phyloP scores from a whole-genome alignment of 768 basidiomycete genomes.

The Lactarius indigo region DNA sequence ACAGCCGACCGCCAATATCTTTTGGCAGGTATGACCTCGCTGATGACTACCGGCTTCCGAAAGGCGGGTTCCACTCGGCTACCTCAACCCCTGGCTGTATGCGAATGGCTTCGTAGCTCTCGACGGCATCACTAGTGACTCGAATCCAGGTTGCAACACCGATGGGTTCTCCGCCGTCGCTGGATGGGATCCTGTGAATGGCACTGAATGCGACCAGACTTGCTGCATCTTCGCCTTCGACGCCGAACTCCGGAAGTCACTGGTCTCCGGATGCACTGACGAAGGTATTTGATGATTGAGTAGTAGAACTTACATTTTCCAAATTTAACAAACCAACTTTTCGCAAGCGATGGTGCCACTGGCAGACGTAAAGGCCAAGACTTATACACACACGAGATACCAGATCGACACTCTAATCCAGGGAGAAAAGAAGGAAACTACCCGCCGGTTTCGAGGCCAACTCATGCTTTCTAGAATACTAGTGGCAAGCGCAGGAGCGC shows the following conservation, averaged over 20 bases:
- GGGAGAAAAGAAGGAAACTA: too few relatives aligned
- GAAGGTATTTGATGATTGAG: too few relatives aligned
- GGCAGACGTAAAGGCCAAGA: too few relatives aligned
- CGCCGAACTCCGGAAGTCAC: background rate
- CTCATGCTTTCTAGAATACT: too few relatives aligned
- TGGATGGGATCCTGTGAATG: background rate
- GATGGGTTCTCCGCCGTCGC: background rate
- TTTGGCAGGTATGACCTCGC: background rate
- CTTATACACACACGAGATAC: too few relatives aligned
- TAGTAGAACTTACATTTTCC: too few relatives aligned
- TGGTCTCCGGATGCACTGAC: background rate
- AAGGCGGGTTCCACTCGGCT: background rate
- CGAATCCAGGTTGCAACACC: background rate
- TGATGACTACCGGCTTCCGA: background rate
- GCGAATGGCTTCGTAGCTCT: background rate
- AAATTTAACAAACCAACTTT: too few relatives aligned
- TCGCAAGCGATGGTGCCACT: too few relatives aligned
- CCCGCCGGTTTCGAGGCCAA: too few relatives aligned
- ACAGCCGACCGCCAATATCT: background rate
- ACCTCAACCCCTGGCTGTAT: background rate
- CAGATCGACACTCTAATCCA: too few relatives aligned
- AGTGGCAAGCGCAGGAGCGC: too few relatives aligned
- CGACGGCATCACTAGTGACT: background rate
- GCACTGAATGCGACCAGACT: background rate
- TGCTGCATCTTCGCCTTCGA: too few relatives aligned